These are phyloP conservation scores for Xylariales sp. DNA, from an alignment of 2,329 filamentous ascomycete species.

Conservation along the genomic window DNA sequence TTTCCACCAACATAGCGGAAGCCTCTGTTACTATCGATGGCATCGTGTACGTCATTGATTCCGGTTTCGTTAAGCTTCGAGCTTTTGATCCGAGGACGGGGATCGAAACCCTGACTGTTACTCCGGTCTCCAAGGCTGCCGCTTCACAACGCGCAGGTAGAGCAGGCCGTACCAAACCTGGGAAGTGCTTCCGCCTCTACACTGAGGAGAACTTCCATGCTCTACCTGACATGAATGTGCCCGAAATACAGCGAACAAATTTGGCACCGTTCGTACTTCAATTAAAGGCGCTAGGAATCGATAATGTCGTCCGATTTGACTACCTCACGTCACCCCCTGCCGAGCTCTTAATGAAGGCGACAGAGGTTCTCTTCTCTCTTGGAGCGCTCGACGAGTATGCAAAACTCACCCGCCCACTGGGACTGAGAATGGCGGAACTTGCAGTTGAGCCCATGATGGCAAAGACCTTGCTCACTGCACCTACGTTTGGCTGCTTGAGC, in stretches of 20 bases:
- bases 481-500: constrained; percentile 70
- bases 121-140: constrained; percentile 82
- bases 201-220: constrained; percentile 67
- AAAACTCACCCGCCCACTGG: constrained; percentile 85
- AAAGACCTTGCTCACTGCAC: constrained; percentile 74
- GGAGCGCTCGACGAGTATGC: constrained; percentile 86
- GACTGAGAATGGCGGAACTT: constrained; percentile 86
- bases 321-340: constrained; percentile 84
- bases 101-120: constrained; percentile 81
- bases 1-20: constrained; percentile 94
- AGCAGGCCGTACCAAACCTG: constrained; percentile 81
- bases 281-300: constrained; percentile 90
- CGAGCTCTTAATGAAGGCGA: constrained; percentile 76
- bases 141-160: constrained; percentile 89
- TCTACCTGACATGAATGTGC: constrained; percentile 69
- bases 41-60: constrained; percentile 86
- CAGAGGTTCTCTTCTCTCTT: constrained; percentile 83
- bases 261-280: constrained; percentile 85
- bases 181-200: constrained; percentile 92
- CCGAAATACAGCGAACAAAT: constrained; percentile 90
- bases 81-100: constrained; percentile 80
- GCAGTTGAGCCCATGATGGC: constrained; percentile 95
- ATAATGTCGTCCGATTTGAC: constrained; percentile 88
- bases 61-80: constrained; percentile 84
- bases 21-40: constrained; percentile 92